Base-by-base conservation (phyloP, 1,139 yeast genomes). In the Suhomyces atakaporum region DNA sequence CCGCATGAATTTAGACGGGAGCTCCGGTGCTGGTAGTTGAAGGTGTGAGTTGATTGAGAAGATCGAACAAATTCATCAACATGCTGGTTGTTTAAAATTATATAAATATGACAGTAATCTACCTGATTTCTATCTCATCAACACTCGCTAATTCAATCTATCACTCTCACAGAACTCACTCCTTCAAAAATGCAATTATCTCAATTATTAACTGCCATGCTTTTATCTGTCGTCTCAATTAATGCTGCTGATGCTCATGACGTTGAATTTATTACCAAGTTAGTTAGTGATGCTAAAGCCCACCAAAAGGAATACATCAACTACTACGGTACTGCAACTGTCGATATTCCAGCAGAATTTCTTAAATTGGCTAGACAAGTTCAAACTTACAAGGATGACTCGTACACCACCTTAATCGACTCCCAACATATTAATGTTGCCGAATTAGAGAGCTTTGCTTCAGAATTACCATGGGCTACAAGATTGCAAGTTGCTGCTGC, bases 401-500 rank as follows among this genome's bases (percentile, higher is more conserved):
- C 66, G 22, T 65, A 69, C 50, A 68, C 74, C 16, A 63, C 73
- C 3, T 54, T 68, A 38, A 55, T 68, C 42, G 51, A 54, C 22
- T 46, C 57, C 23, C 39, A 38, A 14, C 20, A 27, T 27, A 29
- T 42, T 11, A 23, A 40, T 39, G 48, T 66, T 23, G 36, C 50
- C 4, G 40, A 53, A 10, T 58, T 69, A 42, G 59, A 52, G 45
- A 41, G 49, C 12, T 66, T 58, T 45, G 75, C 71, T 26, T 58
- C 69, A 18, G 54, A 53, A 20, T 59, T 69, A 39, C 73, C 74
- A 27, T 69, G 75, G 75, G 66, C 63, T 50, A 62, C 63, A 47
- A 39, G 40, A 30, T 38, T 63, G 15, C 48, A 65, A 38, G 53
- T 65, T 37, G 48, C 46, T 16, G 53, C 50, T 9, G 57, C 42